Conservation (phyloP, 345 rosid genomes). For the Populus davidiana region DNA sequence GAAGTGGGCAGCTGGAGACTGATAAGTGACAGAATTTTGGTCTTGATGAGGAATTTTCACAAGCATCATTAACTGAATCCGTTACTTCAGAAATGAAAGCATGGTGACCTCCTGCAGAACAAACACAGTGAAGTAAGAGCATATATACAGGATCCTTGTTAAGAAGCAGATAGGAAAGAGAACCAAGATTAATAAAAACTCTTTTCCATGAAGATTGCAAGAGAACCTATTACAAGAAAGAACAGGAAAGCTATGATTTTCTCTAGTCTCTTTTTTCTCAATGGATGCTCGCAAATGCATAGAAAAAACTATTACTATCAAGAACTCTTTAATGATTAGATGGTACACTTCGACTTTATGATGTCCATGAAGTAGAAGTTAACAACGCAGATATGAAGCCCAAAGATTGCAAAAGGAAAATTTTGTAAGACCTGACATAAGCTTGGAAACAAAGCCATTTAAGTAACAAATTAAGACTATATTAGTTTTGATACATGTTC, state of each 20-base stretch:
- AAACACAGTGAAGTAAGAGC: background rate
- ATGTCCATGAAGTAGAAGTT: no score
- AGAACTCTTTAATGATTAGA: background rate
- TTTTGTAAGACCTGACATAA: background rate
- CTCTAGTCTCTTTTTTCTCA: background rate
- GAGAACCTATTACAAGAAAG: background rate
- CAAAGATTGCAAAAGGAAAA: background rate
- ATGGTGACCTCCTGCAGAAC: slow-evolving; percentile 37
- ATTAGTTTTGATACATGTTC: background rate
- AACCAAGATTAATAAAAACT: background rate
- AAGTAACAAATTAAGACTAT: background rate
- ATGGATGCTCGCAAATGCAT: background rate
- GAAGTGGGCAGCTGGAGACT: slow-evolving; percentile 72
- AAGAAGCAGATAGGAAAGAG: background rate
- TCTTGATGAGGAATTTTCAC: slow-evolving; percentile 37
- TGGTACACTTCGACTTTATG: background rate
- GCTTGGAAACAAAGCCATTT: background rate
- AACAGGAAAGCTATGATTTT: background rate
- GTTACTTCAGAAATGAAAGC: slow-evolving; percentile 68
- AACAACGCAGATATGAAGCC: background rate
- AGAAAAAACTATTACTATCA: background rate
- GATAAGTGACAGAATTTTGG: slow-evolving; percentile 71
- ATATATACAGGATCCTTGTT: background rate
- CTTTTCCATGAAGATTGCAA: background rate
- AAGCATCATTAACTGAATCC: slow-evolving; percentile 46